These are phyloP conservation scores for Marchantia polymorpha DNA, from an alignment of 225 moss, liverwort and hornwort genomes.

Conservation along the genomic window DNA sequence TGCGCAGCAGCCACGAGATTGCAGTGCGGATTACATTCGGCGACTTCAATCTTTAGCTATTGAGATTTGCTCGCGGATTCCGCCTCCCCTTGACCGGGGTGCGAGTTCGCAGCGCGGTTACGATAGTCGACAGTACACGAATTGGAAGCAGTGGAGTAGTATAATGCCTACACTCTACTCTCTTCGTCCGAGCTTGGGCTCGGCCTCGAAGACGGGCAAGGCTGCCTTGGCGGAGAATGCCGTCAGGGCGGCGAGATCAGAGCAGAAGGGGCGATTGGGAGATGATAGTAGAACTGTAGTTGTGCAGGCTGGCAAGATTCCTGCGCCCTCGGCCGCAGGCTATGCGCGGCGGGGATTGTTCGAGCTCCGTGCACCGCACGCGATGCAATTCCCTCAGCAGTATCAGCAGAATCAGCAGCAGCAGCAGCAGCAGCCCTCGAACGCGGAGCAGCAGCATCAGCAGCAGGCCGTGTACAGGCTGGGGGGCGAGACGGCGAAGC, in stretches of 20 bases:
- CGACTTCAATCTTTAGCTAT: background rate
- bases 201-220: conserved; percentile 45
- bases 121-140: background rate
- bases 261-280: conserved; percentile 29
- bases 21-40: background rate
- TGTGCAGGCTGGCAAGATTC: conserved; percentile 2
- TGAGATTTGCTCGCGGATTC: background rate
- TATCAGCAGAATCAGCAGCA: conserved; percentile 25
- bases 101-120: background rate
- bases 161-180: conserved; percentile 64
- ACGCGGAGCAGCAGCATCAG: conserved; percentile 32
- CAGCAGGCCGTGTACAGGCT: conserved; percentile 50
- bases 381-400: conserved; percentile 27
- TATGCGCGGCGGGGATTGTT: conserved; percentile 37
- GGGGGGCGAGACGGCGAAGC: conserved; percentile 38
- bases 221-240: conserved; percentile 31
- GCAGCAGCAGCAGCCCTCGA: background rate
- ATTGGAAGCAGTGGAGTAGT: background rate
- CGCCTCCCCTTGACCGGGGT: background rate
- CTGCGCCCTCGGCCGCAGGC: background rate
- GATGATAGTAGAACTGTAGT: conserved; percentile 43
- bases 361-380: conserved; percentile 28
- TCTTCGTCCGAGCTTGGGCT: conserved; percentile 56
- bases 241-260: conserved; percentile 26
- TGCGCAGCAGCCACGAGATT: background rate